Conservation (phyloP, 768 basidiomycete genomes). For the Suillus ampliporus region DNA sequence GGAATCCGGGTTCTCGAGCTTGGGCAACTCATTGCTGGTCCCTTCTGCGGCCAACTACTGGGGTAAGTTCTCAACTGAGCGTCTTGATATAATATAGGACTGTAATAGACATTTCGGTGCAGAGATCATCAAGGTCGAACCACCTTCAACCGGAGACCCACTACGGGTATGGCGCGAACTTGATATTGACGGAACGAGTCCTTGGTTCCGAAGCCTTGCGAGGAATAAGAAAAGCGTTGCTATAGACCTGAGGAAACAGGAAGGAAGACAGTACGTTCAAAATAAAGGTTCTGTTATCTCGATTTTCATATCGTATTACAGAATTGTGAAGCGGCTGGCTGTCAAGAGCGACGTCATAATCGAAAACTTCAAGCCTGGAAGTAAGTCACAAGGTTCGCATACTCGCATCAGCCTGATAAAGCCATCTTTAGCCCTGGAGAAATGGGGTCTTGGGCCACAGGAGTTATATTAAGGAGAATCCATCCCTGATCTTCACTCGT, state of each 20-base stretch:
- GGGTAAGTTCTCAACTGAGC: slow-evolving; percentile 47
- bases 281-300: neutral
- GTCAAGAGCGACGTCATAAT: slow-evolving; percentile 68
- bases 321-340: slow-evolving; percentile 65
- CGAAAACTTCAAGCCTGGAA: slow-evolving; percentile 80
- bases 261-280: slow-evolving; percentile 54
- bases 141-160: slow-evolving; percentile 66
- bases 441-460: slow-evolving; percentile 66
- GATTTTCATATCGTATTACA: slow-evolving; percentile 29
- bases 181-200: slow-evolving; percentile 72
- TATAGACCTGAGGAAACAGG: slow-evolving; percentile 63
- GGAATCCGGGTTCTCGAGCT: slow-evolving; percentile 71
- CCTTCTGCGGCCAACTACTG: slow-evolving; percentile 74
- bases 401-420: neutral
- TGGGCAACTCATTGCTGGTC: slow-evolving; percentile 74
- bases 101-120: slow-evolving; percentile 67
- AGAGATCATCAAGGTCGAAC: slow-evolving; percentile 75
- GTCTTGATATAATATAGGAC: neutral
- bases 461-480: slow-evolving; percentile 74
- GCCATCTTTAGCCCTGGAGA: slow-evolving; percentile 59
- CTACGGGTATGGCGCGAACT: slow-evolving; percentile 74
- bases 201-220: slow-evolving; percentile 75
- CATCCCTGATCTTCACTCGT: slow-evolving; percentile 89
- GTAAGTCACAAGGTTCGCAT: slow-evolving; percentile 42
- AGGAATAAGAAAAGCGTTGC: slow-evolving; percentile 78